A percentile compares a stretch with the other conserved stretches of the same genome.
Conservation (phyloP, 768 basidiomycete species). For the Hericium alpestre region DNA sequence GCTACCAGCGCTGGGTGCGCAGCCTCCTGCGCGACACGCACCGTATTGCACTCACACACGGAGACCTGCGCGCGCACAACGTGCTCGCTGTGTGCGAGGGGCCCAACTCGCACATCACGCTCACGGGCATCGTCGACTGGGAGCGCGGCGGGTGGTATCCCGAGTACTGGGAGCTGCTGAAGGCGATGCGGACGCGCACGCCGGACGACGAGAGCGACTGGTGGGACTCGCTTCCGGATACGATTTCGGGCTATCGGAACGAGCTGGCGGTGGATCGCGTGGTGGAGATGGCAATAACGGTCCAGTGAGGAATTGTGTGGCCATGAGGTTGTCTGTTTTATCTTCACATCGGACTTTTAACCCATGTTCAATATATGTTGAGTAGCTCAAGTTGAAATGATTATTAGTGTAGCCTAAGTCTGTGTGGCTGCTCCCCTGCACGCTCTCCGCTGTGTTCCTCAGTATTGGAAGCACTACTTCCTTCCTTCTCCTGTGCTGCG, state of each 20-base stretch:
- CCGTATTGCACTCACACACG: slow-evolving; percentile 26
- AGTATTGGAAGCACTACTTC: too few relatives aligned
- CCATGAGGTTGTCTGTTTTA: too few relatives aligned
- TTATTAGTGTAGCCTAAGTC: too few relatives aligned
- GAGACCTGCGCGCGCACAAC: slow-evolving; percentile 34
- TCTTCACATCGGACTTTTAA: too few relatives aligned
- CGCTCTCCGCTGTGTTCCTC: too few relatives aligned
- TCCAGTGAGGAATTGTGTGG: too few relatives aligned
- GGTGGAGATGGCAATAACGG: neutral
- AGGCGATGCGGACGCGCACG: slow-evolving; percentile 15
- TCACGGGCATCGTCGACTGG: slow-evolving; percentile 29
- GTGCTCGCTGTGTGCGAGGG: slow-evolving; percentile 23
- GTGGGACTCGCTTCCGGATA: neutral
- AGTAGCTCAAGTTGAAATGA: too few relatives aligned
- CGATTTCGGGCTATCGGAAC: neutral
- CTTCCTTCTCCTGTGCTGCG: too few relatives aligned
- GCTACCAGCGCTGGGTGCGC: neutral
- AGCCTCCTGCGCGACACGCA: neutral
- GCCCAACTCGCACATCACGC: slow-evolving; percentile 3
- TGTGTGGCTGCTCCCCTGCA: too few relatives aligned
- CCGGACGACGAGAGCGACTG: neutral
- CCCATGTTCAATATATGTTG: too few relatives aligned
- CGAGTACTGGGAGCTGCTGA: slow-evolving; percentile 25
- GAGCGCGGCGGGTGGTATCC: slow-evolving; percentile 26
- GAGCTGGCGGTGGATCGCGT: neutral